Conservation (phyloP, 2,329 filamentous ascomycete species). For the Penicillium vulpinum region DNA sequence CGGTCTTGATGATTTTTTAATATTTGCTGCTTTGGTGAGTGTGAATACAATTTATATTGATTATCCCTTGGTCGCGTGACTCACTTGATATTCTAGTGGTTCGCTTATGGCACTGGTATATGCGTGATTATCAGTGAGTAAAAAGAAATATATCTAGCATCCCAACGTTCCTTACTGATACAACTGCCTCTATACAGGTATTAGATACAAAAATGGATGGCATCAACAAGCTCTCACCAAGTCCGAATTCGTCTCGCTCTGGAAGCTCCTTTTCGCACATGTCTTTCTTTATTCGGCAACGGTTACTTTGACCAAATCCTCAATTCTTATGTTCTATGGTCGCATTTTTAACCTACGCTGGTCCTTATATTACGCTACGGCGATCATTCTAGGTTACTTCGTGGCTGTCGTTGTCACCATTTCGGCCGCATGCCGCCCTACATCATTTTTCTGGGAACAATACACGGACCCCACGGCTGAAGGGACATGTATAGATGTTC, state of each 20-base stretch:
- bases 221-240: slow-evolving; percentile 15
- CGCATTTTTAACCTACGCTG: slow-evolving; percentile 33
- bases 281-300: slow-evolving; percentile 32
- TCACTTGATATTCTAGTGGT: neutral
- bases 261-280: slow-evolving; percentile 34
- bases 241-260: slow-evolving; percentile 6
- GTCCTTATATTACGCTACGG: slow-evolving; percentile 26
- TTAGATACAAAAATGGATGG: slow-evolving; percentile 16
- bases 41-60: neutral
- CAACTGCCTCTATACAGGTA: neutral
- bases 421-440: neutral
- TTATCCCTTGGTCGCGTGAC: neutral
- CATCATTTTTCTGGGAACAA: slow-evolving; percentile 4
- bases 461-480: slow-evolving; percentile 1
- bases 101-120: slow-evolving; percentile 3
- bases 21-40: slow-evolving; percentile 7
- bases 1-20: slow-evolving; percentile 11
- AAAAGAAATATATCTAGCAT: neutral
- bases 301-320: slow-evolving; percentile 33
- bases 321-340: slow-evolving; percentile 36
- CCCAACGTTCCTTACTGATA: neutral
- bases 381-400: slow-evolving; percentile 28
- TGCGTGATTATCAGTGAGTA: slow-evolving; percentile 9
- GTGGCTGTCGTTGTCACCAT: slow-evolving; percentile 22
- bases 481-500: slow-evolving; percentile 30